phyloP scores from a whole-genome alignment of 371 early-diverging fungal genomes.

The Zopfochytrium polystomum region DNA sequence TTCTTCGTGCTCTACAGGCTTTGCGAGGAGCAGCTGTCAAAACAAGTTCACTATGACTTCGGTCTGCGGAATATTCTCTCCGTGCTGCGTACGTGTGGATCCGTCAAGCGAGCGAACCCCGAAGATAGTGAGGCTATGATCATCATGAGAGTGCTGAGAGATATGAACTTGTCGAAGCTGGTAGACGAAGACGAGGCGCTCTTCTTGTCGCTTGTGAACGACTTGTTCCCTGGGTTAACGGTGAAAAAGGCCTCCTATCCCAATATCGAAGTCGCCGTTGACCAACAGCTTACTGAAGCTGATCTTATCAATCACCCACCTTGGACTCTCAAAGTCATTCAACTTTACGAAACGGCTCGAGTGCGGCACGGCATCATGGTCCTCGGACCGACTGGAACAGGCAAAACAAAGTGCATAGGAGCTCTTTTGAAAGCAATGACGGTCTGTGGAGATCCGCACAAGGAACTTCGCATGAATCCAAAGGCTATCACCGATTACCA shows the following conservation, averaged over 20 bases:
- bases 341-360: slow-evolving; percentile 58
- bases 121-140: slow-evolving; percentile 58
- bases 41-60: slow-evolving; percentile 69
- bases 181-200: slow-evolving; percentile 64
- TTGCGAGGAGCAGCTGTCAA: slow-evolving; percentile 61
- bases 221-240: slow-evolving; percentile 59
- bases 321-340: slow-evolving; percentile 62
- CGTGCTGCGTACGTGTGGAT: slow-evolving; percentile 59
- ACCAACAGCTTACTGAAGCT: slow-evolving; percentile 55
- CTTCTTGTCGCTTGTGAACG: slow-evolving; percentile 58
- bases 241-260: slow-evolving; percentile 59
- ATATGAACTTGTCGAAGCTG: slow-evolving; percentile 64
- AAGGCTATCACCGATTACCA: slow-evolving; percentile 65
- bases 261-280: slow-evolving; percentile 54
- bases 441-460: slow-evolving; percentile 60
- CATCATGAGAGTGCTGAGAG: slow-evolving; percentile 62
- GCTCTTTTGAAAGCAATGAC: slow-evolving; percentile 57
- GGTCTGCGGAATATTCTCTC: slow-evolving; percentile 64
- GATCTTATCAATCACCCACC: slow-evolving; percentile 57
- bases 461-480: slow-evolving; percentile 64
- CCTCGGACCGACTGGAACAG: slow-evolving; percentile 60
- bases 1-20: slow-evolving; percentile 61
- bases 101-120: slow-evolving; percentile 61
- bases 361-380: slow-evolving; percentile 67
- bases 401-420: slow-evolving; percentile 60